Conservation (phyloP, 805 yeast species). For the Candida pseudoglaebosa region DNA sequence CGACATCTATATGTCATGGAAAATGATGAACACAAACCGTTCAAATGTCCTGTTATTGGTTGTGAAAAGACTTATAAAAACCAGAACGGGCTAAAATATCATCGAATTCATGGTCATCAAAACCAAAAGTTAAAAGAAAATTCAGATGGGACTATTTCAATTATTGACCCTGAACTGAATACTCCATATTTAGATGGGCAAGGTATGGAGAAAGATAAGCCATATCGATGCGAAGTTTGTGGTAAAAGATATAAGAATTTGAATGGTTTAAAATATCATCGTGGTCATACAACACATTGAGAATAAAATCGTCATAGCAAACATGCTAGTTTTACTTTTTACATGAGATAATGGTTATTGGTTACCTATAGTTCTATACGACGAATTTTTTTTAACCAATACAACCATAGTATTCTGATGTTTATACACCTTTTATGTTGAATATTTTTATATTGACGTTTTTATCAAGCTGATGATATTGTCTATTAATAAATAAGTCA, state of each 20-base stretch:
- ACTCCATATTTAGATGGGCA: constrained; percentile 90
- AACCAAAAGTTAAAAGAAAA: constrained; percentile 88
- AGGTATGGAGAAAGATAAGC: constrained; percentile 96
- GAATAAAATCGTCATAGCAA: constrained; percentile 4
- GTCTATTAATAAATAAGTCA: too few relatives aligned
- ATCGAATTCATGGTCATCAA: constrained; percentile 93
- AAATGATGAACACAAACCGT: constrained; percentile 89
- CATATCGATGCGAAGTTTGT: constrained; percentile 96
- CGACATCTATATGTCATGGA: constrained; percentile 90
- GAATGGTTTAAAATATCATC: constrained; percentile 93
- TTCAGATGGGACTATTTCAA: constrained; percentile 88
- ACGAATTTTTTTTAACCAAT: too few relatives aligned
- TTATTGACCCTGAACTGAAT: constrained; percentile 86
- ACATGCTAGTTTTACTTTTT: too few relatives aligned
- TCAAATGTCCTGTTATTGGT: constrained; percentile 96
- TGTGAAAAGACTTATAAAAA: constrained; percentile 97
- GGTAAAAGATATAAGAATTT: constrained; percentile 95
- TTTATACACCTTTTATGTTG: too few relatives aligned
- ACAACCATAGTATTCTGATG: too few relatives aligned
- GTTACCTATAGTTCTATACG: too few relatives aligned
- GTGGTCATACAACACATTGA: constrained; percentile 96
- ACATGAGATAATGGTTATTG: too few relatives aligned
- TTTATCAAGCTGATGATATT: too few relatives aligned
- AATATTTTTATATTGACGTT: too few relatives aligned
- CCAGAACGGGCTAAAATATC: constrained; percentile 96